Percentiles rank a stretch among this genome's conserved stretches.
These are phyloP conservation scores for Phytopythium delawarense DNA, from an alignment of 352 stramenopile genomes.

Conservation along the genomic window DNA sequence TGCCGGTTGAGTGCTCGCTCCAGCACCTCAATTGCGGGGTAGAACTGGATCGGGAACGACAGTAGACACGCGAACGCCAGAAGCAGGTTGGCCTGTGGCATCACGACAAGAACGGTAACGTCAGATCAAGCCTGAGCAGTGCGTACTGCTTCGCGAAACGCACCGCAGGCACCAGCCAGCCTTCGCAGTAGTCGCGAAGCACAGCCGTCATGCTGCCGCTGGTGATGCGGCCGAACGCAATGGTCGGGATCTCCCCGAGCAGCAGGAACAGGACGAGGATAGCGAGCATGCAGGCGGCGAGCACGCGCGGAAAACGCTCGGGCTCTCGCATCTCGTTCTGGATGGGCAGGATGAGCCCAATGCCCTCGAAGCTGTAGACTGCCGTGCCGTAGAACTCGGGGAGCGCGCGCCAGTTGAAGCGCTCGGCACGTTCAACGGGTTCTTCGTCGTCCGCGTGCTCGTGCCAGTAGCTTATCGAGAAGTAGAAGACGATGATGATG, in stretches of 20 bases:
- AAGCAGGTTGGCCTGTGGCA: slow-evolving; percentile 50
- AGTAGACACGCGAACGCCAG: slow-evolving; percentile 71
- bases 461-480: slow-evolving; percentile 59
- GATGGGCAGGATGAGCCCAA: slow-evolving; percentile 69
- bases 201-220: slow-evolving; percentile 81
- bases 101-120: not conserved
- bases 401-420: slow-evolving; percentile 29
- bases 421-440: slow-evolving; percentile 14
- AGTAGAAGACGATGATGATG: slow-evolving; percentile 83
- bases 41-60: slow-evolving; percentile 82
- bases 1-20: slow-evolving; percentile 54
- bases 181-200: slow-evolving; percentile 64
- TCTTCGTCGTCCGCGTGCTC: slow-evolving; percentile 24
- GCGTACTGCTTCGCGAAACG: too few species aligned
- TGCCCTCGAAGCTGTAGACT: slow-evolving; percentile 82
- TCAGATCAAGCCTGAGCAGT: not conserved
- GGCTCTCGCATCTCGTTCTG: slow-evolving; percentile 74
- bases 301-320: slow-evolving; percentile 47
- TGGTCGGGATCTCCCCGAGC: slow-evolving; percentile 60
- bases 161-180: slow-evolving; percentile 61
- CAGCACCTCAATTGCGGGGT: slow-evolving; percentile 68
- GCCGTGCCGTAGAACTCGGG: slow-evolving; percentile 76
- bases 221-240: slow-evolving; percentile 65
- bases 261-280: slow-evolving; percentile 78
- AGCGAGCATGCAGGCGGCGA: slow-evolving; percentile 51